Base-by-base conservation (phyloP, 305 asterid species). In the Withania somnifera region DNA sequence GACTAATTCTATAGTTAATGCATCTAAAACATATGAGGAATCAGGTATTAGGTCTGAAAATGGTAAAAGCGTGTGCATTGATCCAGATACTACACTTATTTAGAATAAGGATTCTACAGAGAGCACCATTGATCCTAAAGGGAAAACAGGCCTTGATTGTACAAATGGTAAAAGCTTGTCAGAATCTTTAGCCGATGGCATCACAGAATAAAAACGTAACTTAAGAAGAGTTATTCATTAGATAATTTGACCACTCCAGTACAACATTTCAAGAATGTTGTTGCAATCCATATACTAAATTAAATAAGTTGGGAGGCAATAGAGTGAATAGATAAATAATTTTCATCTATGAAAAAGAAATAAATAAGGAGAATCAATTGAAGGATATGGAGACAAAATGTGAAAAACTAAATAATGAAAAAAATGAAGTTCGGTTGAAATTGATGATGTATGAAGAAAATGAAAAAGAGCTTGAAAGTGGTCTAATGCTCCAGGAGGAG, bases 201-300 rank as follows among this genome's bases (percentile, higher is more conserved):
- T 63, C 71, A 24, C 82, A 73, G 86, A 82, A 71, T 81, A 68
- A 91, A 86, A 77, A 61, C 79, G 67, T 82, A 82, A 77, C 71
- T 84, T 79, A 87, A 83, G 82, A 85, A 86, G 86, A 78, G 80
- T 82, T 26, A 84, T 66, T 54, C 86, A 13, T 84, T 85, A 32
- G 88, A 87, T 67, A 84, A 79, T 84, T 76, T 77, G 63, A 81
- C 77, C 81, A 64, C 82, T 53, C 56, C 87, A 15, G 51, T 54
- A 20, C 91, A 77, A 78, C 91, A 89, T 81, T 96, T 91, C 83
- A 91, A 90, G 84, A 94, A 96, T 82, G 89, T 96, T 53, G 98
- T 96, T 77, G 98, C 98, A 69, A 92, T 94, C n/a, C n/a, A n/a
- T n/a, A n/a, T n/a, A n/a, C n/a, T n/a, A n/a, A n/a, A n/a, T n/a